Base-by-base conservation (phyloP, 2,329 filamentous ascomycete genomes). In the Venturia oleaginea region DNA sequence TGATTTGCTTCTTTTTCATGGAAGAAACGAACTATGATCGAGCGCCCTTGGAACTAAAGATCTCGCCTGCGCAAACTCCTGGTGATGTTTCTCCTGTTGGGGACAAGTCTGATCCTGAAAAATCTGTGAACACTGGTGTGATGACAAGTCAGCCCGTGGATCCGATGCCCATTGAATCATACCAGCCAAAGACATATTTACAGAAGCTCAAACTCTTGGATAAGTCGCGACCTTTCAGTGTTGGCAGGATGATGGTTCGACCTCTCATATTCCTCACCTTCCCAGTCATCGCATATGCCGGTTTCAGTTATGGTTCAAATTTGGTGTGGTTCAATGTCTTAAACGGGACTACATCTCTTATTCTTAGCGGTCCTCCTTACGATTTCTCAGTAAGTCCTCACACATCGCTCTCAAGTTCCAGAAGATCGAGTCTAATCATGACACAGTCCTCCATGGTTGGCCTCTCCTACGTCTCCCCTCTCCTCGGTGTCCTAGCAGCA, bases 1-100 rank as follows among this genome's bases (percentile, higher is more conserved):
- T 85, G n/a, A 77, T 84, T 67, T 72, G 81, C 2, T 85, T 84
- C 73, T 81, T 86, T 68, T 80, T 82, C 70, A 80, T 85, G 76
- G 84, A 86, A 71, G 84, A 86, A 30, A 57, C 51, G 71, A 85
- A 83, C 69, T 84, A 80, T 66, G 68, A 75, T 61, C 77, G 80
- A 6, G 64, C 70, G 5, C 75, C 74, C 7, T 63, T 73, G 61
- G 73, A 43, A 17, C 42, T 51, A 42, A 62, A 17, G 27, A 32
- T 62, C 15, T 51, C 40, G 11, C 32, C 38, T 30, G 40, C n/a
- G 38, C 38, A 46, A 54, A 51, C 40, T 54, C 40, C 51, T 57
- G 51, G 51, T n/a, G 27, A 57, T 57, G 51, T 57, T 22, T 37
- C 46, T 17, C 32, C 32, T 46, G 30, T 32, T 27, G 46, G 24